These are phyloP conservation scores for Ascochyta lentis DNA, from an alignment of 2,329 filamentous ascomycete species.

Conservation along the genomic window DNA sequence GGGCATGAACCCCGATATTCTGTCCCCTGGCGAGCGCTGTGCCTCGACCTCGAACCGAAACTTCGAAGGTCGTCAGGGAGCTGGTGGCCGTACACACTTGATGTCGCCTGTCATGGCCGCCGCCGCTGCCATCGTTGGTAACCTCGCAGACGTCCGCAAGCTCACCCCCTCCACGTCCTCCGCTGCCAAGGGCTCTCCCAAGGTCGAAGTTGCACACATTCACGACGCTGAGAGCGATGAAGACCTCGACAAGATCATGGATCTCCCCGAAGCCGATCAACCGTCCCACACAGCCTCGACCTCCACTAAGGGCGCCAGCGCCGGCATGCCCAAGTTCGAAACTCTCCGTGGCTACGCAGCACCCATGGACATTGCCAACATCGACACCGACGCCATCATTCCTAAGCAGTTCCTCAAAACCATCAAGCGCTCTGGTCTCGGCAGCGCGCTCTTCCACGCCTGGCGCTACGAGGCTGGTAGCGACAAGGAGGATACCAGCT, in stretches of 20 bases:
- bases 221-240: slow-evolving; percentile 66
- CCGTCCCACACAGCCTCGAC: slow-evolving; percentile 70
- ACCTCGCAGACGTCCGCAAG: slow-evolving; percentile 89
- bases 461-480: slow-evolving; percentile 73
- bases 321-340: slow-evolving; percentile 83
- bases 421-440: slow-evolving; percentile 95
- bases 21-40: slow-evolving; percentile 89
- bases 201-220: slow-evolving; percentile 64
- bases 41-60: slow-evolving; percentile 97
- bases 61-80: slow-evolving; percentile 95
- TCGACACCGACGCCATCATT: slow-evolving; percentile 99
- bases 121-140: slow-evolving; percentile 86
- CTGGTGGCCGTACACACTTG: slow-evolving; percentile 87
- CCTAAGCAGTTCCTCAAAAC: slow-evolving; percentile 99
- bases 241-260: slow-evolving; percentile 68
- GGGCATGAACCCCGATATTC: slow-evolving; percentile 98
- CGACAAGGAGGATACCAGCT: slow-evolving; percentile 77
- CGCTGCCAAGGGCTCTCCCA: slow-evolving; percentile 58
- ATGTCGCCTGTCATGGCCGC: slow-evolving; percentile 98
- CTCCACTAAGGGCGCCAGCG: slow-evolving; percentile 55
- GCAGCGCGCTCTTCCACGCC: slow-evolving; percentile 83
- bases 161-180: slow-evolving; percentile 62
- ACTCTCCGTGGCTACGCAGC: slow-evolving; percentile 86
- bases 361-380: slow-evolving; percentile 84
- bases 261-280: slow-evolving; percentile 65